A percentile compares a stretch with the other conserved stretches of the same genome.
phyloP scores from a whole-genome alignment of 768 basidiomycete species.

The Boletus speciosus region DNA sequence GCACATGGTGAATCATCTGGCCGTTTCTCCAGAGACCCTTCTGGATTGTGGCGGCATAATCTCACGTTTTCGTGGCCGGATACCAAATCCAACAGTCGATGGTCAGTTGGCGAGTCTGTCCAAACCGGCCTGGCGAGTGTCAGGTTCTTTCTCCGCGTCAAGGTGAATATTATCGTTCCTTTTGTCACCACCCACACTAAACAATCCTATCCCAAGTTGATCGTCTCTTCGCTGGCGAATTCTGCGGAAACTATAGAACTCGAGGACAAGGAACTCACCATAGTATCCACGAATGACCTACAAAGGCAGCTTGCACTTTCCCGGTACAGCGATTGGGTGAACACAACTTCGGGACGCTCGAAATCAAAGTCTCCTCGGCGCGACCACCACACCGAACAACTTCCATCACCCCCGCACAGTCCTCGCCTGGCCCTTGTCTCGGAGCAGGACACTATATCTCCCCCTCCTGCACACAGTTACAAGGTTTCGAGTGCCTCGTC shows the following conservation, averaged over 20 bases:
- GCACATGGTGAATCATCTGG: slow-evolving; percentile 58
- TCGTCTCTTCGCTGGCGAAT: slow-evolving; percentile 44
- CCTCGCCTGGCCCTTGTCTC: slow-evolving; percentile 11
- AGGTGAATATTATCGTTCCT: slow-evolving; percentile 42
- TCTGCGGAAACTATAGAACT: slow-evolving; percentile 66
- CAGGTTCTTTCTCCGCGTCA: slow-evolving; percentile 67
- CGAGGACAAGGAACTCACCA: slow-evolving; percentile 58
- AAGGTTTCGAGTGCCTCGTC: slow-evolving; percentile 31
- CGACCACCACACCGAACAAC: slow-evolving; percentile 27
- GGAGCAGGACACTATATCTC: slow-evolving; percentile 8
- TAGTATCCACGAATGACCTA: slow-evolving; percentile 67
- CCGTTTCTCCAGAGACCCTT: slow-evolving; percentile 50
- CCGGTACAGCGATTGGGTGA: slow-evolving; percentile 49
- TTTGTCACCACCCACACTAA: slow-evolving; percentile 11
- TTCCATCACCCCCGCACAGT: slow-evolving; percentile 41
- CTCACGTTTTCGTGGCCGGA: slow-evolving; percentile 73
- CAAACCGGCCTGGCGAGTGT: slow-evolving; percentile 60
- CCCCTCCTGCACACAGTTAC: slow-evolving; percentile 18
- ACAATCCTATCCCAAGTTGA: slow-evolving; percentile 33
- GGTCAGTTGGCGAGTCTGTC: slow-evolving; percentile 79
- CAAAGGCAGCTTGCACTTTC: slow-evolving; percentile 64
- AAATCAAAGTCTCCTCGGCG: slow-evolving; percentile 60
- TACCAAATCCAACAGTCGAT: slow-evolving; percentile 62
- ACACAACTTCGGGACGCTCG: slow-evolving; percentile 33
- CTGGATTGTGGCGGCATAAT: slow-evolving; percentile 61